Evolutionary conservation across 106 monocot species (phyloP), one percentile per base, ranked within the genome.

Genomic region (Dendrobium nobile): DNA sequence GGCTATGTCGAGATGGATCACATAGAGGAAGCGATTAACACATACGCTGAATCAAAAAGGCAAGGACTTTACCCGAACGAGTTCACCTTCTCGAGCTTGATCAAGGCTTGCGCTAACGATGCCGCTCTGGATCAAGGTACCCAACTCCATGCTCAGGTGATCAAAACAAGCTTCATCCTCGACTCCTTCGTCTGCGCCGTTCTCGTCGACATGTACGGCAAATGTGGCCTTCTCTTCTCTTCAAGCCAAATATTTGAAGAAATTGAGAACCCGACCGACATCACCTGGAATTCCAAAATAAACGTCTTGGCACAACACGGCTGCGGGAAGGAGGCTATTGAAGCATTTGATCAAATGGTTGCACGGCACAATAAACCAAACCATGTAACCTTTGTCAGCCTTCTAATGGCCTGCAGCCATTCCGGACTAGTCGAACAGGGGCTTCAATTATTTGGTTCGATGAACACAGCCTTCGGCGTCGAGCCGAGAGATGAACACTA

Each of bases 141-240:
- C 1, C 87, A 87, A 56, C 74, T 90, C 55, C 87, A 90, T 79
- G 76, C 87, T 40, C 90, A 85, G 54, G 83, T 85, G 43, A 80
- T 85, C 75, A 90, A 90, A 77, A 75, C 79, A 4, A 80, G 77
- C 51, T 85, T 83, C 13, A 24, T 76, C 4, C 13, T 65, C 3
- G 87, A 87, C 33, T 61, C 87, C 3, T 87, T 87, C 44, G 85
- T 90, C 37, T 79, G 73, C 44, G 78, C 90, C 40, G 56, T 58
- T 44, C 85, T 90, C 33, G 64, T 90, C 11, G 87, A 90, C 59
- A 90, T 87, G 90, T 90, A 90, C 67, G 87, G 87, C n/a, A 90
- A 90, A 78, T 90, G 87, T 27, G 90, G 87, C 16, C 81, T 85
- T 72, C 76, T 87, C 4, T 77, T 19, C 47, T 83, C 70, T 79